Evolutionary conservation across 1,139 yeast genomes (phyloP).

Genomic region (Saccharomyces hybrid): DNA sequence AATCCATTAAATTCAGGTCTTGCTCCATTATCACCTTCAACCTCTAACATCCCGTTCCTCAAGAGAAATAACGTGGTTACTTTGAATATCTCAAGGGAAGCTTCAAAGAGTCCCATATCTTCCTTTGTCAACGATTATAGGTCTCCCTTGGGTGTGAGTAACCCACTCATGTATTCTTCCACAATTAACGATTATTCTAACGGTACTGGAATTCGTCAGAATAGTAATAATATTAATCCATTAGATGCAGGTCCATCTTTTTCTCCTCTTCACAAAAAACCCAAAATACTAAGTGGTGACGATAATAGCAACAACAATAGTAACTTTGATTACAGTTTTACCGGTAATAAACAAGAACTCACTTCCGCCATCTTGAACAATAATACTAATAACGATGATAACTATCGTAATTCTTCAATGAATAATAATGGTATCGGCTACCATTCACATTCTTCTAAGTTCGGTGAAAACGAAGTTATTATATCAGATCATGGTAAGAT

Average conservation of each 20-base stretch:
- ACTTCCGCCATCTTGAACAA: neutral
- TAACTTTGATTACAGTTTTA: neutral
- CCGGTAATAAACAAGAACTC: neutral
- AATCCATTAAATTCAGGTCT: conserved; percentile 7
- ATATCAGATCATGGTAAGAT: no score
- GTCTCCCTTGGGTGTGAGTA: conserved; percentile 14
- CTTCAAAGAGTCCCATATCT: conserved; percentile 20
- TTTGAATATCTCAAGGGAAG: conserved; percentile 21
- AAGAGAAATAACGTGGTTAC: conserved; percentile 22
- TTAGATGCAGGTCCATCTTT: conserved; percentile 1
- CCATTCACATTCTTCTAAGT: neutral
- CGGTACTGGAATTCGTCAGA: neutral
- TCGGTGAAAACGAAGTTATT: no score
- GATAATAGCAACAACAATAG: neutral
- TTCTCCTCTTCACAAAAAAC: neutral
- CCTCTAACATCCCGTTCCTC: conserved; percentile 18
- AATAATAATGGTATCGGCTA: neutral
- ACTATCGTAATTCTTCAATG: conserved; percentile 7
- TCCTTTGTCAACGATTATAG: conserved; percentile 17
- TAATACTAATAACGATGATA: neutral
- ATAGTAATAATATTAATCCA: neutral
- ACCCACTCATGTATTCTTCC: conserved; percentile 10
- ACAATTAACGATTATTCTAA: neutral
- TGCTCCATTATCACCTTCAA: conserved; percentile 14
- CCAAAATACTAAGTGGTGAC: neutral